Percentiles rank a stretch among this genome's conserved stretches.
Evolutionary conservation across 2,329 filamentous ascomycete genomes (phyloP).

Genomic region (Fusarium sp.): DNA sequence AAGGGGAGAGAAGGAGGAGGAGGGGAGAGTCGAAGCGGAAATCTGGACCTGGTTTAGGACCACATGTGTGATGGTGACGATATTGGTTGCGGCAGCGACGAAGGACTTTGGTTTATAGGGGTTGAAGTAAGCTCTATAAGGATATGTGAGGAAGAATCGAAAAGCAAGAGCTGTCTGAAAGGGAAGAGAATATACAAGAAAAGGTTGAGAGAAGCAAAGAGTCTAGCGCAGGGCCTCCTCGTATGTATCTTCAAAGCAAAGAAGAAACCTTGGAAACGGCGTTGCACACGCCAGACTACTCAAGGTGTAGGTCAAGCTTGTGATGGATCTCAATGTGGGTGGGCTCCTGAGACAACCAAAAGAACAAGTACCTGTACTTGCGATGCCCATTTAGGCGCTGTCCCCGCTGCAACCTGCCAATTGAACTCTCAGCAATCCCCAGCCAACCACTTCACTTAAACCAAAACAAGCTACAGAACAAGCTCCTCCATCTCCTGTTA

Average conservation of each 20-base stretch:
- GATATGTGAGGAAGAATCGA: neutral
- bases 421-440: constrained; percentile 7
- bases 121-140: constrained; percentile 9
- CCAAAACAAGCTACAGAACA: constrained; percentile 23
- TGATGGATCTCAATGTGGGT: constrained; percentile 31
- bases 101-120: constrained; percentile 29
- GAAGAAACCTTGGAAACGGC: constrained; percentile 43
- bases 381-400: constrained; percentile 31
- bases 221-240: neutral
- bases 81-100: constrained; percentile 43
- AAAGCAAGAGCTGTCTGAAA: constrained; percentile 3
- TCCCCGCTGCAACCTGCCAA: constrained; percentile 30
- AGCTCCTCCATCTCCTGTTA: constrained; percentile 17
- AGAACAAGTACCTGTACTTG: constrained; percentile 28
- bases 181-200: constrained; percentile 12
- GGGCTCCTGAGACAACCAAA: constrained; percentile 37
- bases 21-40: constrained; percentile 30
- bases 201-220: constrained; percentile 18
- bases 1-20: constrained; percentile 5
- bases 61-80: constrained; percentile 44
- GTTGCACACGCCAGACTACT: constrained; percentile 27
- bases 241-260: constrained; percentile 27
- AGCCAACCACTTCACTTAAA: constrained; percentile 25
- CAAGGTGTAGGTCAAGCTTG: constrained; percentile 20
- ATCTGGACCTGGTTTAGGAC: constrained; percentile 38